Evolutionary conservation across 2,329 filamentous ascomycete genomes (phyloP), one percentile per base, ranked within the genome.

Genomic region (Chaetomium globosum): DNA sequence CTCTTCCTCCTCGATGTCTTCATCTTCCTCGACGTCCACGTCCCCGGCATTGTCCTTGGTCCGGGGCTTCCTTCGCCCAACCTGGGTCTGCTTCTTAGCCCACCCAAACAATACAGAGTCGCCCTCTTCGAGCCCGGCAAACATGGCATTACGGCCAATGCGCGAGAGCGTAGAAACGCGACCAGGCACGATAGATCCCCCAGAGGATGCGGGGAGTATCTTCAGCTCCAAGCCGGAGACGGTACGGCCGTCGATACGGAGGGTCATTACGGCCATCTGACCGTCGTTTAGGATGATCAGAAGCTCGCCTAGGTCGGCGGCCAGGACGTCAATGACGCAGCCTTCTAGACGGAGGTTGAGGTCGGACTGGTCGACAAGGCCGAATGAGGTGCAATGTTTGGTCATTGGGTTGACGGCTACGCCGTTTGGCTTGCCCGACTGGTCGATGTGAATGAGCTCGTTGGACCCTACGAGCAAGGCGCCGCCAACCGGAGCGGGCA

Each of bases 341-440:
- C 88, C 87, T 78, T 99, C 96, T 1, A 99, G 80, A 43, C 89
- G 90, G 66, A 98, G 80, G 19, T 85, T 85, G 53, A 98, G 81
- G 54, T 91, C 86, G 0, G 92, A 91, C 77, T 97, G 94, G 75
- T 99, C 95, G 5, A 86, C 85, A 75, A 99, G 87, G 59, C 89
- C 86, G 73, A 97, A 98, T 0, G 89, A 86, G 2, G 94, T 97
- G 68, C 87, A 86, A 67, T 91, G 86, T 75, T 89, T 92, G 4
- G 93, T 89, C 78, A 97, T 96, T 39, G 92, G 86, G 74, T 99
- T 99, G 69, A 99, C 91, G 4, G 90, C 94, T 65, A 98, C 90
- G 2, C 93, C 94, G 73, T 92, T 97, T 13, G 93, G 86, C 76
- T 96, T 97, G 33, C 95, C 95, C 12, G 92, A 92, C 81, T 99